These are phyloP conservation scores for Neonectria neomacrospora DNA, from an alignment of 2,329 filamentous ascomycete genomes.

Conservation along the genomic window DNA sequence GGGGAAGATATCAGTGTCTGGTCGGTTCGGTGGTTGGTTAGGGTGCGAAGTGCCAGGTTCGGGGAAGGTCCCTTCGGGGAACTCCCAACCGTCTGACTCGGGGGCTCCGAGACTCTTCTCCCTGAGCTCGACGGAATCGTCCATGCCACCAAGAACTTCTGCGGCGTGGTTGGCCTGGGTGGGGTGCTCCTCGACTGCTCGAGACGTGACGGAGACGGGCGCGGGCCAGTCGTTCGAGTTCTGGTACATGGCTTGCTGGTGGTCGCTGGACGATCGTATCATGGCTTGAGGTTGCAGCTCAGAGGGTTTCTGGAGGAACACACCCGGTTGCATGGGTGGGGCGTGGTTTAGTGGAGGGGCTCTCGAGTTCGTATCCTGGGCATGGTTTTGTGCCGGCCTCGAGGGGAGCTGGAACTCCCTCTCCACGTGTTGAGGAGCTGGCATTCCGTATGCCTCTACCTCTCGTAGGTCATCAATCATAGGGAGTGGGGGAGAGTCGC, in stretches of 20 bases:
- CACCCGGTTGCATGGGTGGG: constrained; percentile 58
- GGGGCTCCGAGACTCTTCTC: constrained; percentile 59
- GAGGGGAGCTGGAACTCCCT: constrained; percentile 54
- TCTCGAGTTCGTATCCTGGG: constrained; percentile 63
- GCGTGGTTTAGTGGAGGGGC: constrained; percentile 70
- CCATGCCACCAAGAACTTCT: constrained; percentile 53
- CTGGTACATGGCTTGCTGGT: constrained; percentile 55
- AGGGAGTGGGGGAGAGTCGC: constrained; percentile 69
- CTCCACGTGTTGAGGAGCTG: constrained; percentile 55
- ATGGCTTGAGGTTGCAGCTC: constrained; percentile 62
- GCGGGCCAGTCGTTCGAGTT: constrained; percentile 51
- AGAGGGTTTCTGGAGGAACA: constrained; percentile 48
- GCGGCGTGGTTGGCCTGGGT: constrained; percentile 52
- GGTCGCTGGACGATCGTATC: constrained; percentile 64
- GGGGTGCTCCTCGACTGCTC: constrained; percentile 49
- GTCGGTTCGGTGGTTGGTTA: constrained; percentile 68
- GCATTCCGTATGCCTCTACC: constrained; percentile 62
- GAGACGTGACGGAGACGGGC: constrained; percentile 49
- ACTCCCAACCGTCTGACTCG: constrained; percentile 88
- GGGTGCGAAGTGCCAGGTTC: constrained; percentile 62
- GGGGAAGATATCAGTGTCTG: constrained; percentile 90
- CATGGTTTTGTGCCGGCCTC: constrained; percentile 65
- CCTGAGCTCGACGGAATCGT: constrained; percentile 55
- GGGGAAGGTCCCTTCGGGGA: constrained; percentile 79
- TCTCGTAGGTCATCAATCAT: constrained; percentile 70